Evolutionary conservation across 106 monocot genomes (phyloP).

Genomic region (Ottelia alismoides): DNA sequence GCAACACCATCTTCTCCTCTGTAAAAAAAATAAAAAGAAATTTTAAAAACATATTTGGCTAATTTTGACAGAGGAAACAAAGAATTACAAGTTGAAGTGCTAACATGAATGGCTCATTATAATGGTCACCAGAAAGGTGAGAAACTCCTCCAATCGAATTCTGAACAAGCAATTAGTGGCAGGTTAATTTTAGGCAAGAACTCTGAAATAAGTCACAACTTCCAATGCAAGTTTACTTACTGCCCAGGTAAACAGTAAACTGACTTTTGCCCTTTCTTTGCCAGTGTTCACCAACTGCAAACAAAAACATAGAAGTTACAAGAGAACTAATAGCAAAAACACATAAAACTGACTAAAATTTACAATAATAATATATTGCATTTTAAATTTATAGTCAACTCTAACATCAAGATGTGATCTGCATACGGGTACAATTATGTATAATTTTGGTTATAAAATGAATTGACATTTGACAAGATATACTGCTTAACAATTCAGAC

Average conservation of each 20-base stretch:
- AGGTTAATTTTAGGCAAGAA: background rate
- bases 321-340: too few species aligned
- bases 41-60: too few species aligned
- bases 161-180: constrained; percentile 21
- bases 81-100: constrained; percentile 4
- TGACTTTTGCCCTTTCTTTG: constrained; percentile 94
- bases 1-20: constrained; percentile 96
- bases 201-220: background rate
- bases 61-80: background rate
- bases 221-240: constrained; percentile 26
- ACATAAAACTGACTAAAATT: too few species aligned
- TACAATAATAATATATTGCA: too few species aligned
- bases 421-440: too few species aligned
- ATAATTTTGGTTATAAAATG: too few species aligned
- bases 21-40: constrained; percentile 11
- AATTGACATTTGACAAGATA: too few species aligned
- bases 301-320: background rate
- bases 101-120: constrained; percentile 96
- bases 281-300: constrained; percentile 94
- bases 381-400: too few species aligned
- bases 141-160: constrained; percentile 96
- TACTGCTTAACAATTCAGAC: too few species aligned
- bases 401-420: too few species aligned
- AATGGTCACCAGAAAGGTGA: constrained; percentile 72
- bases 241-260: constrained; percentile 91